Evolutionary conservation across 2,329 filamentous ascomycete genomes (phyloP).

Genomic region (Claviceps sorghi): DNA sequence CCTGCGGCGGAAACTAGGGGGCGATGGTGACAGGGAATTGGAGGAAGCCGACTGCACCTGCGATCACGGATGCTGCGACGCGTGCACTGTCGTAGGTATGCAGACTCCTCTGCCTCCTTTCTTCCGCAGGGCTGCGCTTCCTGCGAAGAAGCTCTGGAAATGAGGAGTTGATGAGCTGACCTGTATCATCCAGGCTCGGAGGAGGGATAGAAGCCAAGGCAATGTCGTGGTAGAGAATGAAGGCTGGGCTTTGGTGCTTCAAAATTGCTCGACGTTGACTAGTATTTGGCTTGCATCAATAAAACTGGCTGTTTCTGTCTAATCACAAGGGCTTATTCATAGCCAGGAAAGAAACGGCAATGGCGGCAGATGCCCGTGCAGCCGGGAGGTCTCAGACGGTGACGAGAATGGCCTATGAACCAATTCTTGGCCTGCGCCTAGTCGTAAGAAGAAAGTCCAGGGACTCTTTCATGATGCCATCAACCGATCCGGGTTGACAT

Average conservation of each 20-base stretch:
- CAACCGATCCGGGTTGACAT: too few species aligned
- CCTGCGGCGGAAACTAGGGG: slow-evolving; percentile 14
- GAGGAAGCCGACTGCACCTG: slow-evolving; percentile 29
- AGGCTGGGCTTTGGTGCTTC: not conserved
- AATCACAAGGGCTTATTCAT: too few species aligned
- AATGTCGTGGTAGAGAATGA: not conserved
- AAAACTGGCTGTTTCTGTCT: not conserved
- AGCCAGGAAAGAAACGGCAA: too few species aligned
- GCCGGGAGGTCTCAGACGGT: too few species aligned
- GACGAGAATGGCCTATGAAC: too few species aligned
- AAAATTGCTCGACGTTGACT: not conserved
- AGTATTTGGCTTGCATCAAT: not conserved
- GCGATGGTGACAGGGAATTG: slow-evolving; percentile 15
- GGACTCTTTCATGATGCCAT: too few species aligned
- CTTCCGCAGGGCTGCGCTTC: not conserved
- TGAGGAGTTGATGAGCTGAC: not conserved
- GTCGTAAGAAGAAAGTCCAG: too few species aligned
- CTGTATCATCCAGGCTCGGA: not conserved
- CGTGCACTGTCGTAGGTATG: slow-evolving; percentile 31
- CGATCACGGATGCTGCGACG: slow-evolving; percentile 38
- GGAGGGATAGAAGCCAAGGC: not conserved
- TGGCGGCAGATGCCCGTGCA: too few species aligned
- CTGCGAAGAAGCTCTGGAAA: not conserved
- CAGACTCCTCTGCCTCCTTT: slow-evolving; percentile 1
- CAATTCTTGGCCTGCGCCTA: too few species aligned